Base-by-base conservation (phyloP, 805 yeast genomes). In the Cyberlindnera mississippiensis region DNA sequence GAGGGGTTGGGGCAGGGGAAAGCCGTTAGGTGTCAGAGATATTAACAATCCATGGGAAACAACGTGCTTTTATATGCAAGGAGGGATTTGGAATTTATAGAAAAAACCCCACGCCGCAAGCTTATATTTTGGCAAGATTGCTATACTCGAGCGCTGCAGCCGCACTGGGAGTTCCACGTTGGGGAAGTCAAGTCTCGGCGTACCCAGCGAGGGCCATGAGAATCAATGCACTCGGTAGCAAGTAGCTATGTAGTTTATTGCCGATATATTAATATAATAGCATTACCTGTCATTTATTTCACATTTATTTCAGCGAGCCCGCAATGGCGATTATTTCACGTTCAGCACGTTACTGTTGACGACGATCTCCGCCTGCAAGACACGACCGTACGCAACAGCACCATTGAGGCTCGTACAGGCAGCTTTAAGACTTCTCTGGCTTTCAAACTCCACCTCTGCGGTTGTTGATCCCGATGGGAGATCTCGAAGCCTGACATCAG, bases 371-470 rank as follows among this genome's bases (percentile, higher is more conserved):
- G 66, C 71, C 31, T 55, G 53, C 9, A 73, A 46, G 2, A 60
- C 59, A 37, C 72, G 57, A 12, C 76, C 76, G 51, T 76, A 78
- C 11, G 78, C 77, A n/a, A 61, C 45, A 2, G 71, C 72, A 6
- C 69, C 68, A 44, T 76, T 59, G 27, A 75, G 60, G 29, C 55
- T 45, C 15, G 48, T 45, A 14, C 55, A 54, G 0, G 71, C 71
- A 3, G 38, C 44, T 11, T 55, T 51, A 20, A 74, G 53, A 12
- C 50, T 51, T 1, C 51, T 49, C 2, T 64, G 58, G 22, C 62
- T 52, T 2, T 42, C 42, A 42, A 68, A 59, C 42, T 55, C 52
- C 4, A 69, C 60, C 37, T 67, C 67, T 2, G 72, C 73, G 6
- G 59, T 58, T 7, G 68, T 52, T 0, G 71, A 65, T 3, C 72